Base-by-base conservation (phyloP, 495 filamentous ascomycete species). In the Annulohypoxylon stygium region DNA sequence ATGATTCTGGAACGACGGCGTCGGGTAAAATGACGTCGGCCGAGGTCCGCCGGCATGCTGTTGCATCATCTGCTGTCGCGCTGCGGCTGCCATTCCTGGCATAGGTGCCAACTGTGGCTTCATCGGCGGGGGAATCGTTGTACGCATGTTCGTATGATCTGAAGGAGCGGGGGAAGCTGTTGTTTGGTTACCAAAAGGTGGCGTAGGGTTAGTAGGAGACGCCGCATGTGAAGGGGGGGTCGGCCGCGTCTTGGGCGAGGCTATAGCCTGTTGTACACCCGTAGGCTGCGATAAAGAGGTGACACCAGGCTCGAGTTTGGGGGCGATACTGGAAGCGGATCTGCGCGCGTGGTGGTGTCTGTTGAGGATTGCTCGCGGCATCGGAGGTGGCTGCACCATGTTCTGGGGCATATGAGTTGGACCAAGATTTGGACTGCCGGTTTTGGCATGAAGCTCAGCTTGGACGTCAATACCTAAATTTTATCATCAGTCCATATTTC, bases 391-490 rank as follows among this genome's bases (percentile, higher is more conserved):
- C 80, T 88, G 90, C 76, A 85, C 88, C 83, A 87, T 86, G 74
- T 86, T 91, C 82, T 84, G 88, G 73, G 83, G 89, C 81, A 84
- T 83, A 75, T 86, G 87, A 67, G 85, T 90, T 78, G 84, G 91
- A 73, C 83, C 88, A 69, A 92, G 84, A 74, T 88, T 88, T 67
- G 91, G 90, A 77, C 92, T 92, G 71, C 89, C 92, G 23, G 92
- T 93, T 83, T 97, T 97, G 73, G 94, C 88, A 53, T 92, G 91
- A 69, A 99, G 87, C 81, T 99, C 96, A 51, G 95, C 93, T 82
- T 98, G 94, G 20, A 99, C 96, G 85, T 99, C 96, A 80, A 98
- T 97, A 70, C 96, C 94, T 97, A 61, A 54, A 30, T 48, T 51
- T 16, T 20, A 66, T 69, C 18, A 66, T 69, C 18, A 77, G 57